Evolutionary conservation across 345 rosid species (phyloP), one percentile per base, ranked within the genome.

Genomic region (Eucalyptus pauciflora): DNA sequence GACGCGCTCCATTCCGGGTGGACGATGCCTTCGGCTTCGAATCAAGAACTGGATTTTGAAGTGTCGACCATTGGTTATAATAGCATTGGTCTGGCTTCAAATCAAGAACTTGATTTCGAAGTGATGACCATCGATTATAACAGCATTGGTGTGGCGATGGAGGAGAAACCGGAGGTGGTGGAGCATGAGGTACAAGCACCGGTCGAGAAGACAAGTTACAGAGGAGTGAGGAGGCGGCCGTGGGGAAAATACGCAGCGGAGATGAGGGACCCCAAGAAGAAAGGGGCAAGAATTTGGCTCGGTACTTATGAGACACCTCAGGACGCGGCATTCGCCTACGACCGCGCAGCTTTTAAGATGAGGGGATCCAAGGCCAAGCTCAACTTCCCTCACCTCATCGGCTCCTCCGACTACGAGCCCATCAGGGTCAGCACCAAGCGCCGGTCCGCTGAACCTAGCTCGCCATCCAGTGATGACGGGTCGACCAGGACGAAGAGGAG

Each of bases 291-390:
- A 24, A 91, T 92, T 43, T 93, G 95, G 95, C 88, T 93, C 37
- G 95, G 95, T 83, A 93, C 95, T 22, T 93, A 90, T 58, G 94
- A 89, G 91, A 92, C 91, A 37, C 93, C 94, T 45, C 92, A 91
- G 93, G 95, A 93, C 33, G 95, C 95, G 5, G 95, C 94, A 13
- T 50, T 92, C 54, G 94, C 95, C 67, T 93, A 93, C 43, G 94
- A 93, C 62, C 88, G 89, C 17, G 94, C 94, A 15, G 95, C 95
- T 20, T 93, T 90, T 37, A 69, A 90, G 89, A 93, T 92, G 93
- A 89, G 94, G 3, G 94, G 95, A 31, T 91, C 94, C 43, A 90
- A 89, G 89, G 94, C 95, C 24, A 88, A 92, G 89, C 86, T 92
- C 85, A 93, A 93, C 88, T 93, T 93, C 54, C 95, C 93, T 25